Evolutionary conservation across 164 flowering plant genomes (phyloP), one percentile per base, ranked within the genome.

Genomic region (Nymphaea colorata): DNA sequence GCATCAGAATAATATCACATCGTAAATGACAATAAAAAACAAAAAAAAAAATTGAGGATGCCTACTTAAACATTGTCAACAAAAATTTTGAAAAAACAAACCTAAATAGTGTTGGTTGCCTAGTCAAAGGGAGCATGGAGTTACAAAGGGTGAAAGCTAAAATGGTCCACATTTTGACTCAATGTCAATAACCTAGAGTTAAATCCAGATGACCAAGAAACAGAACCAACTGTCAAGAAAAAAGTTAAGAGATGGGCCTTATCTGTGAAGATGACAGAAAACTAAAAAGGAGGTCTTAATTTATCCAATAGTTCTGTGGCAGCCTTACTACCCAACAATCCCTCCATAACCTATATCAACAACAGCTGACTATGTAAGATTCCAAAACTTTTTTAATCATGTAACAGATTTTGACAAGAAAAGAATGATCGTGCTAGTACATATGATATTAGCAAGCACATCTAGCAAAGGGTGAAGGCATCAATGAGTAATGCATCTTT

Each of bases 81-180:
- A 14, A 51, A 51, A 51, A n/a, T n/a, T n/a, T n/a, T 51, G 12
- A 8, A 51, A 14, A 7, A 51, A 51, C 55, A 51, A 14, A 61
- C 97, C 89, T 73, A 65, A 86, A 84, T 75, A 71, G 82, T 79
- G 63, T 67, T 68, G 66, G 25, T 74, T 16, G 70, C 61, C 64
- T 67, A 8, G 91, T 83, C 59, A 82, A 69, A 62, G 96, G 98
- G 70, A 92, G 79, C 71, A 83, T 65, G 57, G 80, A 74, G 66
- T 91, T 84, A 70, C 77, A 85, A 98, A 80, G 87, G 90, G 47
- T 79, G 83, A 71, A 94, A 80, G 74, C 88, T 91, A 80, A 77
- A 77, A 17, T n/a, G 98, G 96, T 65, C 96, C 96, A 17, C 87
- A 86, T 59, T 66, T 91, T 4, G 98, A 84, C 73, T 89, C 90